phyloP scores from a whole-genome alignment of 768 basidiomycete species.

The Suillus brevipes region DNA sequence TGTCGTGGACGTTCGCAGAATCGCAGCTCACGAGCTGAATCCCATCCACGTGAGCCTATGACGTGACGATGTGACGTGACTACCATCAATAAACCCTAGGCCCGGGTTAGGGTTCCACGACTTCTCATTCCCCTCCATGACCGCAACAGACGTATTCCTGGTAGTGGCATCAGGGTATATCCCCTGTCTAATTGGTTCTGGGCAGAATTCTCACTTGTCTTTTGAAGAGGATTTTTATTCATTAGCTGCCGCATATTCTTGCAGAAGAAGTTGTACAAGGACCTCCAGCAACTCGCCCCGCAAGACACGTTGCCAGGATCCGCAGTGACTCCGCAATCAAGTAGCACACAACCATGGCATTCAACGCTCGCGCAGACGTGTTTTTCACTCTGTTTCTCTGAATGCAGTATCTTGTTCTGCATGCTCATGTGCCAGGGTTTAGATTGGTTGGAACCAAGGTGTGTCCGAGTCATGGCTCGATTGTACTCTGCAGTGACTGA shows the following conservation, averaged over 20 bases:
- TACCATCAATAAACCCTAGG: conserved; percentile 25
- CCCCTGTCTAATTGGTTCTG: background rate
- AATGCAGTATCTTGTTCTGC: conserved; percentile 70
- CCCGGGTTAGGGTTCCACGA: conserved; percentile 31
- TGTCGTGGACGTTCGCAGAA: conserved; percentile 13
- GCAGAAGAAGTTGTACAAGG: conserved; percentile 56
- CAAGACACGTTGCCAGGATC: conserved; percentile 25
- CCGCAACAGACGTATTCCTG: conserved; percentile 12
- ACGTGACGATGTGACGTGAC: conserved; percentile 15
- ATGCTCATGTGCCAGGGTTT: conserved; percentile 73
- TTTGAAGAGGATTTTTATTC: conserved; percentile 48
- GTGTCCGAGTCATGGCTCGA: conserved; percentile 29
- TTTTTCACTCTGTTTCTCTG: conserved; percentile 74
- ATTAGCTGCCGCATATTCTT: conserved; percentile 60
- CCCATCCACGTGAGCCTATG: conserved; percentile 8
- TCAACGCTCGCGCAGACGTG: conserved; percentile 54
- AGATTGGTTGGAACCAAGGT: conserved; percentile 55
- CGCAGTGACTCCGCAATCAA: conserved; percentile 20
- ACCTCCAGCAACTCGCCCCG: conserved; percentile 52
- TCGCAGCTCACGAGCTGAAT: conserved; percentile 11
- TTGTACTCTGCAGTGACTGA: conserved; percentile 6
- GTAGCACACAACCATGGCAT: conserved; percentile 42
- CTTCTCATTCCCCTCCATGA: conserved; percentile 12
- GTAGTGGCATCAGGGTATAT: conserved; percentile 22
- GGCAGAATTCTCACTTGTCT: background rate